Evolutionary conservation across 2,329 filamentous ascomycete genomes (phyloP).

Genomic region (Gaeumannomyces sp.): DNA sequence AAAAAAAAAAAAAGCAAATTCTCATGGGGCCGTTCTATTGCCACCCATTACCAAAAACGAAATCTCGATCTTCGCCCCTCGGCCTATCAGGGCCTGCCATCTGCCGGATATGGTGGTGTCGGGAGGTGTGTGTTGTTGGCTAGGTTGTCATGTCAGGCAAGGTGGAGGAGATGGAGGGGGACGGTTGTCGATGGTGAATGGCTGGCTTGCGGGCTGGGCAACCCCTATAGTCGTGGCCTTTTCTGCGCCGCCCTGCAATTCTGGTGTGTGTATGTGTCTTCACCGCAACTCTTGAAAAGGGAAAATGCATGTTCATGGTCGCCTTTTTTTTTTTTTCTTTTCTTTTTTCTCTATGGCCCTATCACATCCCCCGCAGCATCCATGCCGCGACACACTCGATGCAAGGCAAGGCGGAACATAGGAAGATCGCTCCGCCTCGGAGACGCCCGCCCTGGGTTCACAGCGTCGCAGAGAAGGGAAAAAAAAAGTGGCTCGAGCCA

Average conservation of each 20-base stretch:
- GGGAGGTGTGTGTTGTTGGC: no score
- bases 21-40: no score
- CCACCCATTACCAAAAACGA: background rate
- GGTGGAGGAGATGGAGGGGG: no score
- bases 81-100: background rate
- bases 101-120: background rate
- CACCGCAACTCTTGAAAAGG: background rate
- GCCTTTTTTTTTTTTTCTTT: background rate
- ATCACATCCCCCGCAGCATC: background rate
- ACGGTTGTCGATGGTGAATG: background rate
- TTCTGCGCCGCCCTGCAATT: background rate
- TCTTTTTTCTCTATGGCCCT: background rate
- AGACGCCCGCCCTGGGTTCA: background rate
- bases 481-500: background rate
- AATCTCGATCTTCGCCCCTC: background rate
- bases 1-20: background rate
- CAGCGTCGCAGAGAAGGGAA: background rate
- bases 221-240: background rate
- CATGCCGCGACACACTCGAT: background rate
- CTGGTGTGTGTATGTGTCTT: background rate
- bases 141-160: background rate
- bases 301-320: background rate
- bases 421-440: slow-evolving; percentile 1
- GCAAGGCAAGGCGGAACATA: background rate
- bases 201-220: background rate